Base-by-base conservation (phyloP, 2,329 filamentous ascomycete species). In the Gremmenia infestans region DNA sequence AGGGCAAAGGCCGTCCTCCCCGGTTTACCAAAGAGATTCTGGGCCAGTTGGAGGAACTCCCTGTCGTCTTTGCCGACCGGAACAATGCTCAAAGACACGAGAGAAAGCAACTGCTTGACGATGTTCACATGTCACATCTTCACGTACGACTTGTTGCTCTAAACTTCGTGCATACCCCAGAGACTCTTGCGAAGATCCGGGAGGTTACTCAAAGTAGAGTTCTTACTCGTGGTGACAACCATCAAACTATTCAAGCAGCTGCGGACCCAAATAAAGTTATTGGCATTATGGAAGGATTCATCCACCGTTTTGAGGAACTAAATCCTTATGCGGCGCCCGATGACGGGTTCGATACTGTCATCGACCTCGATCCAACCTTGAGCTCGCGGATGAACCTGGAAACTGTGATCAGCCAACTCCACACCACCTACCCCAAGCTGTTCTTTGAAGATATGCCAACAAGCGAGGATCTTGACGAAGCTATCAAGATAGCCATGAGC, bases 81-180 rank as follows among this genome's bases (percentile, higher is more conserved):
- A 99, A 99, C 73, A 99, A 97, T 69, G 91, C 96, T 50, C 86
- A 92, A 71, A 86, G 79, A 63, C 89, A 91, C 50, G 94, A 99
- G 74, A 85, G 94, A 58, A 82, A 88, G 66, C 94, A 99, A 73
- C 79, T 99, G 11, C 86, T 97, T 61, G 82, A 81, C 0, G 94
- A 97, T 66, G 78, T 97, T 37, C 79, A 79, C 64, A 79, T 81
- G 50, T 74, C 78, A 11, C 76, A 89, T 57, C 76, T 79, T 1
- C 77, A 82, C 8, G 86, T 87, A 12, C 85, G 82, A 46, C 84
- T 96, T 52, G 87, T 99, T 15, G 93, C 91, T 22, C 77, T 99
- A 12, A 88, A 97, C 66, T 99, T 92, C 68, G 86, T 89, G 6
- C 94, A 97, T 68, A 83, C 91, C 55, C 76, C 72, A 17, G 67